phyloP scores from a whole-genome alignment of 192 early-diverging fungal species.

The Dimargaris cristalligena region DNA sequence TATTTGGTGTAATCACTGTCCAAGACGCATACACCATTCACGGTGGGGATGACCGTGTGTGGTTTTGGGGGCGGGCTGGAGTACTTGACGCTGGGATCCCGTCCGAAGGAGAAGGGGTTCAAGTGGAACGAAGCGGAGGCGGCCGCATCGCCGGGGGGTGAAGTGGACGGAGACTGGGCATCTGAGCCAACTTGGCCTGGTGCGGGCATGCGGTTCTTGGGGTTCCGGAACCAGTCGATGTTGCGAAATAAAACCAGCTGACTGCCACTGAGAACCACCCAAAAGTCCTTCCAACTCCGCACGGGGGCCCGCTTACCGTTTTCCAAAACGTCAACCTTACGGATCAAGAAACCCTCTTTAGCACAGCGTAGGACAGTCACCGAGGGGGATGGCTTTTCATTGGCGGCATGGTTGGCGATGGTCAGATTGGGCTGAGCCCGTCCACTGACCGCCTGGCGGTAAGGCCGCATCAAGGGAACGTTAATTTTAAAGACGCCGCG shows the following conservation, averaged over 20 bases:
- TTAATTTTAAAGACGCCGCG: constrained; percentile 8
- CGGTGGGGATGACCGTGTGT: constrained; percentile 37
- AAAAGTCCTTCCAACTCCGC: constrained; percentile 57
- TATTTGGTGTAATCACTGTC: constrained; percentile 59
- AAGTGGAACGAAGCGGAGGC: constrained; percentile 9
- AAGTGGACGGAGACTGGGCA: no score
- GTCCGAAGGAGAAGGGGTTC: constrained; percentile 14
- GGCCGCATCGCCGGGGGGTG: constrained; percentile 16
- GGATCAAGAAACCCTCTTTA: constrained; percentile 49
- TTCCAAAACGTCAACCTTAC: constrained; percentile 52
- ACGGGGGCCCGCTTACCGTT: constrained; percentile 44
- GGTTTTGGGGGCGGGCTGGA: constrained; percentile 11
- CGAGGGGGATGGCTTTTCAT: background rate
- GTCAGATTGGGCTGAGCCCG: background rate
- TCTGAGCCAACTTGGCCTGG: constrained; percentile 5
- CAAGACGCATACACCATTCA: constrained; percentile 46
- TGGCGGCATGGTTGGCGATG: constrained; percentile 6
- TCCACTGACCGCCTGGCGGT: background rate
- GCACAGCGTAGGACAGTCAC: constrained; percentile 22
- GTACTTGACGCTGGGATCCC: constrained; percentile 9
- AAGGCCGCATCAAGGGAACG: constrained; percentile 5
- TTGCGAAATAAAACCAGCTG: constrained; percentile 51
- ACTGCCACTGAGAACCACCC: constrained; percentile 59
- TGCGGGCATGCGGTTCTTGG: constrained; percentile 13
- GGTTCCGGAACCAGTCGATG: constrained; percentile 12